Conservation (phyloP, 192 early-diverging fungal species). For the Coemansia brasiliensis region DNA sequence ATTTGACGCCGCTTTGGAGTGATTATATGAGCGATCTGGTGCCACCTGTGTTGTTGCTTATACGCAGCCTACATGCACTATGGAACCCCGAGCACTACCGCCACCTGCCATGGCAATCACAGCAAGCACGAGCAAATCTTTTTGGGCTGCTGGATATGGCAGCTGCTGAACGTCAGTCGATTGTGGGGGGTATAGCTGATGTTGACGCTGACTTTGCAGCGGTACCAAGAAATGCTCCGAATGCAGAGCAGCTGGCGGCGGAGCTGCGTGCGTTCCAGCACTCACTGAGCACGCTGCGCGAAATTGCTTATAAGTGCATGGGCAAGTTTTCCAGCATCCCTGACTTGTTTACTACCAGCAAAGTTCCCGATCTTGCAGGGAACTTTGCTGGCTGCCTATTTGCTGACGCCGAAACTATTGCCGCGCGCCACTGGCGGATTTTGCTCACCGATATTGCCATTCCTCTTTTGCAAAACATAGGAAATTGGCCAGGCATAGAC, state of each 20-base stretch:
- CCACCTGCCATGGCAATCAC: slow-evolving; percentile 30
- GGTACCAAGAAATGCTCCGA: not conserved
- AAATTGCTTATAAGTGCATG: slow-evolving; percentile 35
- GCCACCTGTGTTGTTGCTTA: slow-evolving; percentile 19
- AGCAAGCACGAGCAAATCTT: slow-evolving; percentile 13
- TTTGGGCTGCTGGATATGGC: slow-evolving; percentile 41
- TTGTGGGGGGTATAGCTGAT: slow-evolving; percentile 9
- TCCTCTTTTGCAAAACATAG: slow-evolving; percentile 18
- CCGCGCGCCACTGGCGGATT: slow-evolving; percentile 36
- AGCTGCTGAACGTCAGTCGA: slow-evolving; percentile 17
- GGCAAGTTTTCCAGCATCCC: slow-evolving; percentile 26
- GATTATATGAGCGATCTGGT: slow-evolving; percentile 26
- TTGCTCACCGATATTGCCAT: slow-evolving; percentile 25
- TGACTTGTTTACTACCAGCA: slow-evolving; percentile 5
- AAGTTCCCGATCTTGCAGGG: slow-evolving; percentile 9
- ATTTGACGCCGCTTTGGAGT: slow-evolving; percentile 35
- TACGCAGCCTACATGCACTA: slow-evolving; percentile 40
- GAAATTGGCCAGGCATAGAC: slow-evolving; percentile 39
- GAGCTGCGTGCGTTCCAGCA: slow-evolving; percentile 22
- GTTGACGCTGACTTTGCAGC: not conserved
- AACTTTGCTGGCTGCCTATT: slow-evolving; percentile 36
- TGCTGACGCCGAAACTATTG: slow-evolving; percentile 27
- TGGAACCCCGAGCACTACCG: slow-evolving; percentile 35
- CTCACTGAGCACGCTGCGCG: slow-evolving; percentile 22
- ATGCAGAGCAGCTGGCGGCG: slow-evolving; percentile 5